These are phyloP conservation scores for Phoenix dactylifera DNA, from an alignment of 176 grass and related monocot genomes.

Conservation along the genomic window DNA sequence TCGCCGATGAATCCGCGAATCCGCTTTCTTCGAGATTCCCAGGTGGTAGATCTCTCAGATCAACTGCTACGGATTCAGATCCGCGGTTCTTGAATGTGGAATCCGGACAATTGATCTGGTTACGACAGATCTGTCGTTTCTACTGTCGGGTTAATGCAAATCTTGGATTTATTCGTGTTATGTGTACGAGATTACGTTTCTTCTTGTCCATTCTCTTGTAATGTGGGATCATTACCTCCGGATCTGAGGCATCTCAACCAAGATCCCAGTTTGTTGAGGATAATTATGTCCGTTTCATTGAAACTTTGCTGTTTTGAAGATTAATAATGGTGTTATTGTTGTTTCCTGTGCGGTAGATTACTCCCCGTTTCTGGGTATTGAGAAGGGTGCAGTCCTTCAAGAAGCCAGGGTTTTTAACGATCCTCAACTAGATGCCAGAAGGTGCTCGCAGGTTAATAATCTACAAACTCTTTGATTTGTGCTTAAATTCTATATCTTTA, in stretches of 20 bases:
- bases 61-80: no score
- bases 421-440: conserved; percentile 81
- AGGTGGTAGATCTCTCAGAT: not conserved
- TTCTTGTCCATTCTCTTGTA: no score
- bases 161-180: no score
- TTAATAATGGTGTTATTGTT: conserved; percentile 1
- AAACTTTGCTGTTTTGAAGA: not conserved
- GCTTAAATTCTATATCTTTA: no score
- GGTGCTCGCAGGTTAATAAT: conserved; percentile 73
- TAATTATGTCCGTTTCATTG: not conserved
- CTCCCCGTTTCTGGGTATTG: conserved; percentile 91
- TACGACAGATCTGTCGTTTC: no score
- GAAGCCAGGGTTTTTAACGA: conserved; percentile 96
- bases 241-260: not conserved
- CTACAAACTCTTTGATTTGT: no score
- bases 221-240: conserved; percentile 1
- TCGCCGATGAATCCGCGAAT: conserved; percentile 2
- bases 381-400: conserved; percentile 96
- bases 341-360: conserved; percentile 58
- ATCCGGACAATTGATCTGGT: no score
- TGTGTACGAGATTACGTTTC: no score
- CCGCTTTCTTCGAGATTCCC: conserved; percentile 11
- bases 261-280: not conserved
- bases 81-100: no score
- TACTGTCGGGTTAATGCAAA: no score